Base-by-base conservation (phyloP, 352 stramenopile species). In the Elongisporangium anandrum region DNA sequence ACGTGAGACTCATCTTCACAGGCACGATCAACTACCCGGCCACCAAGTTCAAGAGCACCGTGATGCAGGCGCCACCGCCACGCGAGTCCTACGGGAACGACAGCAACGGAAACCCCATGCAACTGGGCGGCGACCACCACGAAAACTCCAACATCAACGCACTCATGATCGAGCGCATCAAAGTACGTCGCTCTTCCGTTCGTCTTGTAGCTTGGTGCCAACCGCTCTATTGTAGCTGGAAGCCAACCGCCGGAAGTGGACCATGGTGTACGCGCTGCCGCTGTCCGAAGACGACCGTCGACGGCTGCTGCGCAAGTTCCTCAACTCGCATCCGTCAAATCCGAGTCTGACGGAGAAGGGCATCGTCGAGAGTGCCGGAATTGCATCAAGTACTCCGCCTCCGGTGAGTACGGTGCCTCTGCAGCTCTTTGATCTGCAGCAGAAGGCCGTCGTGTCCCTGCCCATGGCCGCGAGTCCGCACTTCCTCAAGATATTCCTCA, bases 1-100 rank as follows among this genome's bases (percentile, higher is more conserved):
- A 97, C 61, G 85, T 97, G 15, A 80, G 88, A 23, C 72, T 97
- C 53, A 90, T 97, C 41, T 86, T 96, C 55, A 81, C 86, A 0
- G 83, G 72, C 19, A 91, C 82, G 26, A 66, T 79, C 24, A 83
- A 72, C 55, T 80, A 75, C 23, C 70, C 76, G 2, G 64, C 68
- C 47, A 71, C 73, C 21, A 85, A 81, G 50, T 69, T 86, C 55
- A 60, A 45, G 34, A 45, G 34, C 34, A 45, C 9, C 1, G 34
- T 45, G 63, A 6, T 50, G 19, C 24, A 52, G 59, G 53, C 29
- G 48, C 66, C 16, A 16, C 22, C 2, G 60, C 56, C 16, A 16
- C 23, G 38, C 38, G 22, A 51, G 22, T 52, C 20, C 19, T 24
- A 45, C 1, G 17, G 38, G 17, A 45, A 7, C 2, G 23, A 34